Conservation (phyloP, 2,329 filamentous ascomycete species). For the Acephala macrosclerotiorum region DNA sequence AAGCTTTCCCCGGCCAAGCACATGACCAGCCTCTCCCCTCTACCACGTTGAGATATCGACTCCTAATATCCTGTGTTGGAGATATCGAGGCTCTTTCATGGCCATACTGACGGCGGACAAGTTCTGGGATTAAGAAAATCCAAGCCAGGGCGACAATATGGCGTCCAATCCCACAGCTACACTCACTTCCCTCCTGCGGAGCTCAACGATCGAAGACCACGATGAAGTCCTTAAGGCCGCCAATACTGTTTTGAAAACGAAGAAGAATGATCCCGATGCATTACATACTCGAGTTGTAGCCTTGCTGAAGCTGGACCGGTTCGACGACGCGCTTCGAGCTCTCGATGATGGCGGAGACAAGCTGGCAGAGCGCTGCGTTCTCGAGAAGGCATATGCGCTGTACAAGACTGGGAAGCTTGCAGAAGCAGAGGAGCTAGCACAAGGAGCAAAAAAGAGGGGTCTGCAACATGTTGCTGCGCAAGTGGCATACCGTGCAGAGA, state of each 20-base stretch:
- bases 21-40: slow-evolving; percentile 8
- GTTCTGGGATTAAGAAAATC: neutral
- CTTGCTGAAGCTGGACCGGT: slow-evolving; percentile 82
- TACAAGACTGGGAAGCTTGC: slow-evolving; percentile 78
- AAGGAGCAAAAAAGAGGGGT: slow-evolving; percentile 35
- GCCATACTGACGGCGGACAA: neutral
- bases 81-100: neutral
- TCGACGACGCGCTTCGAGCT: slow-evolving; percentile 75
- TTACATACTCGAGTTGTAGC: slow-evolving; percentile 77
- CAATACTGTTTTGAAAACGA: slow-evolving; percentile 66
- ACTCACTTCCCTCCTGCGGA: slow-evolving; percentile 52
- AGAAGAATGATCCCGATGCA: slow-evolving; percentile 63
- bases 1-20: slow-evolving; percentile 13
- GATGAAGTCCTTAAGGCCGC: slow-evolving; percentile 73
- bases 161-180: slow-evolving; percentile 43
- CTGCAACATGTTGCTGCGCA: slow-evolving; percentile 65
- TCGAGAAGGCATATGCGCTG: slow-evolving; percentile 83
- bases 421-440: slow-evolving; percentile 60
- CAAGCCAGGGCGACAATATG: slow-evolving; percentile 29
- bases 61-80: neutral
- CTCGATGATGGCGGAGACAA: slow-evolving; percentile 68
- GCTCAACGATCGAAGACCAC: slow-evolving; percentile 71
- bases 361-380: slow-evolving; percentile 65
- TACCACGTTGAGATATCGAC: neutral
- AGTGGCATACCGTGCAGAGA: slow-evolving; percentile 76